phyloP scores from a whole-genome alignment of 2,329 filamentous ascomycete species.

The Thielaviopsis cerberus region DNA sequence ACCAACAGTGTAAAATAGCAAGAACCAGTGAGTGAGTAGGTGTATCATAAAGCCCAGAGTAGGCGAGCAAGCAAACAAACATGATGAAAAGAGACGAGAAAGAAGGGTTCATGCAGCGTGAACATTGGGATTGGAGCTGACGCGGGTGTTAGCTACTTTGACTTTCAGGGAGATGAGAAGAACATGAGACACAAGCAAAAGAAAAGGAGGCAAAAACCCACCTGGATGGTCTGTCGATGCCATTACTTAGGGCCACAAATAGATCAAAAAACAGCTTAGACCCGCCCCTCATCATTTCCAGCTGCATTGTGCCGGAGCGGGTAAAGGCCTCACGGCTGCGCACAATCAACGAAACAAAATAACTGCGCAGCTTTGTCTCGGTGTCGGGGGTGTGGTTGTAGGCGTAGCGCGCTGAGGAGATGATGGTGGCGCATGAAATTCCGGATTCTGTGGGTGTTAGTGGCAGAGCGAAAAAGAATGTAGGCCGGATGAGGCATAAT shows the following conservation, averaged over 20 bases:
- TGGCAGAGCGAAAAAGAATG: conserved; percentile 1
- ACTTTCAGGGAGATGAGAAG: too few relatives aligned
- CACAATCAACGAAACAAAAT: conserved; percentile 85
- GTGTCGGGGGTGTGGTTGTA: conserved; percentile 77
- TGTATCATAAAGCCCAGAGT: background rate
- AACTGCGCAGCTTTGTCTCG: conserved; percentile 76
- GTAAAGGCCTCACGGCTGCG: conserved; percentile 77
- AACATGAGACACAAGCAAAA: too few relatives aligned
- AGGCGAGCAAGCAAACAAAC: background rate
- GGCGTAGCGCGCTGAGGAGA: conserved; percentile 72
- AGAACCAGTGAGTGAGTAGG: too few relatives aligned
- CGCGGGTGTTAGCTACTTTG: too few relatives aligned
- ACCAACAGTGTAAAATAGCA: background rate
- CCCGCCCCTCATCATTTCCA: conserved; percentile 78
- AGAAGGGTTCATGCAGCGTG: too few relatives aligned
- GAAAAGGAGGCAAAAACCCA: too few relatives aligned
- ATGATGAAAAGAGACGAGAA: background rate
- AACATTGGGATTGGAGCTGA: too few relatives aligned
- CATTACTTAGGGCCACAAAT: conserved; percentile 83
- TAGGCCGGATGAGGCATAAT: too few relatives aligned
- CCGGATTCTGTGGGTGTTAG: conserved; percentile 38
- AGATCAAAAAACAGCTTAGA: conserved; percentile 77
- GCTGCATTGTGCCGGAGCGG: conserved; percentile 84
- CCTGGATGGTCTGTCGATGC: conserved; percentile 68
- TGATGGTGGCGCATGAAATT: conserved; percentile 68